Percentiles rank a stretch among this genome's conserved stretches.
Conservation (phyloP, 1,139 yeast genomes). For the Debaryomyces subglobosus region DNA sequence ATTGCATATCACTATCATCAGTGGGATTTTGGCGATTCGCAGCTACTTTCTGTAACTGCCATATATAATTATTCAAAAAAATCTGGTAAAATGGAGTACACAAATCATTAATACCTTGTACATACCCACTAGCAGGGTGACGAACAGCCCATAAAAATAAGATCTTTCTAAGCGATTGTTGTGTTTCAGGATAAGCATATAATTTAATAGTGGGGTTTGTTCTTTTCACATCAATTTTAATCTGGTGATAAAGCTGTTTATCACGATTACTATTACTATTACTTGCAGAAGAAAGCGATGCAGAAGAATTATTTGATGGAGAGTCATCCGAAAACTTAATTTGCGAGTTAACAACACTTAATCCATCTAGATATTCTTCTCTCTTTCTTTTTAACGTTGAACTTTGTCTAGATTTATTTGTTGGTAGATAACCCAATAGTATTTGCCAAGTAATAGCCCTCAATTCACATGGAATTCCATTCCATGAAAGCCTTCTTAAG, state of each 20-base stretch:
- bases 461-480: slow-evolving; percentile 84
- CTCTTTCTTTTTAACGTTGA: slow-evolving; percentile 77
- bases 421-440: slow-evolving; percentile 85
- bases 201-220: slow-evolving; percentile 85
- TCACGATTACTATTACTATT: slow-evolving; percentile 49
- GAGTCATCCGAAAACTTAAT: slow-evolving; percentile 54
- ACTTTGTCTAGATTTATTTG: slow-evolving; percentile 75
- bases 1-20: slow-evolving; percentile 26
- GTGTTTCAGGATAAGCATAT: slow-evolving; percentile 71
- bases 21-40: slow-evolving; percentile 17
- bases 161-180: slow-evolving; percentile 75
- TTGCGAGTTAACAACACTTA: slow-evolving; percentile 29
- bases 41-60: slow-evolving; percentile 42
- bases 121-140: slow-evolving; percentile 98
- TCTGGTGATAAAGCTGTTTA: slow-evolving; percentile 91
- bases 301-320: slow-evolving; percentile 16
- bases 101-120: slow-evolving; percentile 96
- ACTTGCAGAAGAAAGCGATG: slow-evolving; percentile 30
- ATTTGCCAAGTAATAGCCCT: slow-evolving; percentile 91
- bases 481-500: slow-evolving; percentile 84
- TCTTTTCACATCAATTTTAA: slow-evolving; percentile 91
- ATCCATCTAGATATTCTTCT: slow-evolving; percentile 80
- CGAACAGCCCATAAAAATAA: slow-evolving; percentile 94
- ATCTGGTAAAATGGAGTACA: slow-evolving; percentile 94
- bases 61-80: slow-evolving; percentile 70